A percentile compares a stretch with the other conserved stretches of the same genome.
These are phyloP conservation scores for Alternaria gaisen DNA, from an alignment of 2,329 filamentous ascomycete species.

Conservation along the genomic window DNA sequence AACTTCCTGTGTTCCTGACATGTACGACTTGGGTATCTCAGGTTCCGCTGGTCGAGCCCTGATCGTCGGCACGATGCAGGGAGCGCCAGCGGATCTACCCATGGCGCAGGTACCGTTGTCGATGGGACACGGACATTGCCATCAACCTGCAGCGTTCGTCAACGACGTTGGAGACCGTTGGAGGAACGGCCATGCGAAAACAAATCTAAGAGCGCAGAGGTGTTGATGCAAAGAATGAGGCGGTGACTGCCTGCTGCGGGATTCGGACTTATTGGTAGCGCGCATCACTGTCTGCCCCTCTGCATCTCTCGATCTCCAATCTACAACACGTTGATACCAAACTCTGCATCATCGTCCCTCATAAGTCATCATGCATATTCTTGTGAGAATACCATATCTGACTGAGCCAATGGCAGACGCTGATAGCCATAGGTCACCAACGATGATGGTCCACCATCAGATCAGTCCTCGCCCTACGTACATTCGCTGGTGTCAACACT, in stretches of 20 bases:
- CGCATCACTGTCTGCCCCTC: constrained; percentile 35
- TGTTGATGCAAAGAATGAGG: constrained; percentile 9
- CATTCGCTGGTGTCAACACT: constrained; percentile 57
- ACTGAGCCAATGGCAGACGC: constrained; percentile 11
- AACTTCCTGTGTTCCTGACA: neutral
- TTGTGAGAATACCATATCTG: constrained; percentile 31
- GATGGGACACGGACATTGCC: neutral
- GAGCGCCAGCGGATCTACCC: constrained; percentile 15
- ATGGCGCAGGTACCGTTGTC: constrained; percentile 15
- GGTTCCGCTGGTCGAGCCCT: constrained; percentile 1
- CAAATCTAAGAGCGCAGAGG: neutral
- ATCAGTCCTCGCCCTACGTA: constrained; percentile 60
- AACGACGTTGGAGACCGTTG: neutral
- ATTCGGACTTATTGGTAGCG: constrained; percentile 36
- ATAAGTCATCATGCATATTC: constrained; percentile 48
- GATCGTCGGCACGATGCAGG: constrained; percentile 13
- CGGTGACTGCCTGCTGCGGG: constrained; percentile 24
- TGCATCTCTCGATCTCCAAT: constrained; percentile 14
- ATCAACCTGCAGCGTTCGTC: neutral
- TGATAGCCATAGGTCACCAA: constrained; percentile 55
- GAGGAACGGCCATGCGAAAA: neutral
- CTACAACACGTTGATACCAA: constrained; percentile 18
- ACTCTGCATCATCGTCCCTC: neutral
- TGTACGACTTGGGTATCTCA: neutral
- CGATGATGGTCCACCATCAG: constrained; percentile 62